A percentile compares a stretch with the other conserved stretches of the same genome.
These are phyloP conservation scores for Xylaria palmicola DNA, from an alignment of 495 filamentous ascomycete genomes.

Conservation along the genomic window DNA sequence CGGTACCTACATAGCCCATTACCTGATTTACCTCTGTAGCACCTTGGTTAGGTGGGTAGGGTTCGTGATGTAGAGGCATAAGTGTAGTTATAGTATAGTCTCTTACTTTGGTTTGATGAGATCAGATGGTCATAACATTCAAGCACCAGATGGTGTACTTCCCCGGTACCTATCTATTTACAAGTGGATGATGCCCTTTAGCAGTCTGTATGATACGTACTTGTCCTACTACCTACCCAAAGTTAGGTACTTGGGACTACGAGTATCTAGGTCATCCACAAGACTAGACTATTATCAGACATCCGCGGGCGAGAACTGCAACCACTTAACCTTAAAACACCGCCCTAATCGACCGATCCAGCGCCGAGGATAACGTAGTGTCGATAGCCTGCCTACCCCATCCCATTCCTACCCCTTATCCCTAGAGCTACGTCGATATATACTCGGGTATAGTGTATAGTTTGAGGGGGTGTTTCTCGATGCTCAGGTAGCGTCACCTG, in stretches of 20 bases:
- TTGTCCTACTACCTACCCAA: background rate
- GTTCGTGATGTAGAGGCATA: too few species aligned
- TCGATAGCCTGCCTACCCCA: background rate
- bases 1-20: background rate
- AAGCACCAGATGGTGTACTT: too few species aligned
- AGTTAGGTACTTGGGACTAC: background rate
- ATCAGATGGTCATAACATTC: too few species aligned
- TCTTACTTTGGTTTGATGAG: too few species aligned
- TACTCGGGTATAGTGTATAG: background rate
- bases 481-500: background rate
- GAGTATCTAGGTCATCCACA: background rate
- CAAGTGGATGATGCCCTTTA: too few species aligned
- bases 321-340: constrained; percentile 7
- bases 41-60: too few species aligned
- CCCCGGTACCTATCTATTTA: too few species aligned
- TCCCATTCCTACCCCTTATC: constrained; percentile 1
- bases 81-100: too few species aligned
- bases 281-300: background rate
- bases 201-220: too few species aligned
- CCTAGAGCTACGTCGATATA: background rate
- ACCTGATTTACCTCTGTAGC: too few species aligned
- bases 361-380: constrained; percentile 1
- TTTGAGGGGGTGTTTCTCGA: background rate
- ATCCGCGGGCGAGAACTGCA: background rate
- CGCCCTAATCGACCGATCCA: constrained; percentile 12